Percentiles rank a stretch among this genome's conserved stretches.
Evolutionary conservation across 768 basidiomycete genomes (phyloP).

Genomic region (Calocera cornea): DNA sequence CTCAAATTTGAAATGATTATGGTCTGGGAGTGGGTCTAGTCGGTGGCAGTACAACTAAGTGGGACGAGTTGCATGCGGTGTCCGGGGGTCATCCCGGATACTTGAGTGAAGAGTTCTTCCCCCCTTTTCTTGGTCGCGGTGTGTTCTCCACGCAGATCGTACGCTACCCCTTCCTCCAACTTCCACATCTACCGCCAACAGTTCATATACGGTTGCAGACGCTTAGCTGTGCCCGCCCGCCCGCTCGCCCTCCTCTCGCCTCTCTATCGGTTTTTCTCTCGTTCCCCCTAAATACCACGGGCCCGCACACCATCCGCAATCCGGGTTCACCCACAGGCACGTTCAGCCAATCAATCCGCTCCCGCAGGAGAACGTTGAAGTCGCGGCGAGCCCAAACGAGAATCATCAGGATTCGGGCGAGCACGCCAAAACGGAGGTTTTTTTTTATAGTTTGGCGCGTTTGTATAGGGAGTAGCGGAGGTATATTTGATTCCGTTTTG

Average conservation of each 20-base stretch:
- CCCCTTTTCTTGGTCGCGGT: background rate
- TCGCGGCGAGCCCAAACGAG: background rate
- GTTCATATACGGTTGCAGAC: background rate
- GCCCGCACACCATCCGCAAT: too few species aligned
- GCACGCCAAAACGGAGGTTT: too few species aligned
- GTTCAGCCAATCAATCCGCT: background rate
- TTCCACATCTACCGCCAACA: background rate
- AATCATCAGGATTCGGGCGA: too few species aligned
- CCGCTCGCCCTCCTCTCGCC: too few species aligned
- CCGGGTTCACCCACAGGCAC: background rate
- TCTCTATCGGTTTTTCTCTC: too few species aligned
- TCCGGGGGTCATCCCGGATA: background rate
- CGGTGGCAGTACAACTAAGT: background rate
- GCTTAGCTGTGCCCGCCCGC: background rate
- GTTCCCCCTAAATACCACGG: too few species aligned
- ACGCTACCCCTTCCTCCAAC: background rate
- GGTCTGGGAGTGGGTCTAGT: background rate
- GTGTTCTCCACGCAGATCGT: background rate
- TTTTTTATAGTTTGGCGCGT: too few species aligned
- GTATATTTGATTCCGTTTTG: too few species aligned
- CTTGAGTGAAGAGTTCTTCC: background rate
- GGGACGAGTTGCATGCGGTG: background rate
- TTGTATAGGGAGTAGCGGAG: too few species aligned
- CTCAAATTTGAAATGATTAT: background rate
- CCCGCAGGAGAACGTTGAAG: background rate